Evolutionary conservation across 306 rosid species (phyloP), one percentile per base, ranked within the genome.

Genomic region (Argentina anserina): DNA sequence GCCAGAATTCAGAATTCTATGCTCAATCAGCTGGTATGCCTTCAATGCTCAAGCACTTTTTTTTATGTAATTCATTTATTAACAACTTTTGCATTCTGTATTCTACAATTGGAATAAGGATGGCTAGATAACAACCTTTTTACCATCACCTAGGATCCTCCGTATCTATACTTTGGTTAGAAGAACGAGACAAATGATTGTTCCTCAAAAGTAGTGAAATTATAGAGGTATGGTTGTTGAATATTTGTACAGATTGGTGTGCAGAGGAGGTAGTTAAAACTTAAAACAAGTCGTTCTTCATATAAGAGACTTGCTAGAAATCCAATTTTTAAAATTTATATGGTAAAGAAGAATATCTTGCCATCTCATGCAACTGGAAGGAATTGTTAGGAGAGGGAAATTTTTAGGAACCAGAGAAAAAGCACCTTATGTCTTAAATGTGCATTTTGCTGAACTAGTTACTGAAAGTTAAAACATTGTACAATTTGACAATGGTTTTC

Each of bases 11-110:
- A 94, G 63, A 86, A 82, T 47, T 87, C 84, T 71, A 87, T 94
- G 83, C 83, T 94, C 61, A 85, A 79, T 82, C 81, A 84, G 76
- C 83, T 94, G 98, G 98, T 91, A 88, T 36, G 17, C 25, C 39
- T 49, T 80, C 56, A 36, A 17, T 12, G 26, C 67, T 8, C 60
- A 66, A 45, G 69, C 71, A 23, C 67, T 45, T 39, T 43, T 81
- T 41, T 42, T 69, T 59, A 29, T 70, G 65, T n/a, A 25, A 47
- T 73, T 69, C 33, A 73, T 60, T 37, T 55, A 31, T 72, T 53
- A 28, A 34, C 49, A 37, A 75, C 25, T 60, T 1, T 63, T 53
- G 14, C 33, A 18, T 25, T 55, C 14, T 36, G 13, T 37, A 2
- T 37, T 46, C 39, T 14, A n/a, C 17, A 39, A 20, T 18, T 61